A percentile compares a stretch with the other conserved stretches of the same genome.
phyloP scores from a whole-genome alignment of 2,329 filamentous ascomycete species.

The Dactylellina parvicollis region DNA sequence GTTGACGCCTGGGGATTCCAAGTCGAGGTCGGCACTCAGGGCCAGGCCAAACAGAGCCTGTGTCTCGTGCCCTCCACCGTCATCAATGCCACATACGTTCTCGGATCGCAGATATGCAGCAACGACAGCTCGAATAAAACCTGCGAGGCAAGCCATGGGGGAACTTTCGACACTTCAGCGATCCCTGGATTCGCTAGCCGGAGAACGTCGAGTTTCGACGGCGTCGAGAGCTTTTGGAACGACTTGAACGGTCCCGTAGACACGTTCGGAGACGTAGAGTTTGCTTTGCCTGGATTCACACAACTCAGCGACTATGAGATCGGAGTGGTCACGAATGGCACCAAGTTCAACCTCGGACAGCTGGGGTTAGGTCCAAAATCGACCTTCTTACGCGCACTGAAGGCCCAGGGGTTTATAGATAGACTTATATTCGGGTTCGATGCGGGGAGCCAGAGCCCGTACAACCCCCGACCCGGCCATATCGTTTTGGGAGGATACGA shows the following conservation, averaged over 20 bases:
- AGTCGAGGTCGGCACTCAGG: constrained; percentile 21
- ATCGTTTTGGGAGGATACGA: constrained; percentile 48
- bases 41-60: constrained; percentile 29
- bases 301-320: constrained; percentile 42
- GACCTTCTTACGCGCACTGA: constrained; percentile 33
- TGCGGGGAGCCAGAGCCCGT: constrained; percentile 48
- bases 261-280: constrained; percentile 40
- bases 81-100: constrained; percentile 42
- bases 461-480: constrained; percentile 36
- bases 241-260: constrained; percentile 41
- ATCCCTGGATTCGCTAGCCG: constrained; percentile 7
- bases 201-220: constrained; percentile 16
- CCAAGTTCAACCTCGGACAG: constrained; percentile 43
- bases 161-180: constrained; percentile 20
- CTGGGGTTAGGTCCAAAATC: constrained; percentile 39
- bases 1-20: constrained; percentile 49
- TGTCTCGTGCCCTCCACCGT: constrained; percentile 48
- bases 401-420: constrained; percentile 40
- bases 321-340: constrained; percentile 43
- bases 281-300: constrained; percentile 40
- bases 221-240: constrained; percentile 39
- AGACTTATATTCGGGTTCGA: constrained; percentile 42
- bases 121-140: constrained; percentile 36
- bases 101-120: constrained; percentile 46
- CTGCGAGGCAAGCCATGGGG: constrained; percentile 42